phyloP scores from a whole-genome alignment of 2,329 filamentous ascomycete genomes.

The Fusarium compactum region DNA sequence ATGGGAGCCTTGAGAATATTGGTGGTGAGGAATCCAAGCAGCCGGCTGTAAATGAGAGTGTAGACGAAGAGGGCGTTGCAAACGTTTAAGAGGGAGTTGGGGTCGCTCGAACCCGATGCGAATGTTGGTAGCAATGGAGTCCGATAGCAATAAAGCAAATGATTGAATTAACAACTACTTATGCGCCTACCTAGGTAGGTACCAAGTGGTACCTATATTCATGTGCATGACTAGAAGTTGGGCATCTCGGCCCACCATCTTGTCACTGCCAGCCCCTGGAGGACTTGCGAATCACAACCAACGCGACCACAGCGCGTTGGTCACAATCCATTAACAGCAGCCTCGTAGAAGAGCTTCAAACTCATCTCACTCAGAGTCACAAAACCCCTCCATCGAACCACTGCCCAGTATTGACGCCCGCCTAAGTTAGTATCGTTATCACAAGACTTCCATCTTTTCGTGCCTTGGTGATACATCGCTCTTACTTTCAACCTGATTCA shows the following conservation, averaged over 20 bases:
- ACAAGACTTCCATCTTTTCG: background rate
- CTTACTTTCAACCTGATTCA: background rate
- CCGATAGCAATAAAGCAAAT: background rate
- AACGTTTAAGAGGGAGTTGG: background rate
- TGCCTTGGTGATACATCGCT: background rate
- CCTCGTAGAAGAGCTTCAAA: background rate
- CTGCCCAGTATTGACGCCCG: no score
- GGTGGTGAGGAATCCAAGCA: background rate
- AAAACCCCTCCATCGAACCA: background rate
- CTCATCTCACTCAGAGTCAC: background rate
- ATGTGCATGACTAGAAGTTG: background rate
- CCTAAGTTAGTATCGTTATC: background rate
- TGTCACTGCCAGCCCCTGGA: conserved; percentile 23
- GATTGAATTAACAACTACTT: background rate
- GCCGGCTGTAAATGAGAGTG: background rate
- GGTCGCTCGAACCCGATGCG: background rate
- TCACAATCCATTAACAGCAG: background rate
- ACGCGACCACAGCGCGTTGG: background rate
- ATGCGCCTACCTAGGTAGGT: background rate
- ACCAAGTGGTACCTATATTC: background rate
- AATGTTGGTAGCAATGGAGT: background rate
- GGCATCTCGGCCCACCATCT: background rate
- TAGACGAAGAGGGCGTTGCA: background rate
- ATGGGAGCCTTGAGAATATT: background rate
- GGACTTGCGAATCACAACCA: conserved; percentile 1